Percentiles rank a stretch among this genome's conserved stretches.
Evolutionary conservation across 768 basidiomycete species (phyloP).

Genomic region (Tulasnella sp.): DNA sequence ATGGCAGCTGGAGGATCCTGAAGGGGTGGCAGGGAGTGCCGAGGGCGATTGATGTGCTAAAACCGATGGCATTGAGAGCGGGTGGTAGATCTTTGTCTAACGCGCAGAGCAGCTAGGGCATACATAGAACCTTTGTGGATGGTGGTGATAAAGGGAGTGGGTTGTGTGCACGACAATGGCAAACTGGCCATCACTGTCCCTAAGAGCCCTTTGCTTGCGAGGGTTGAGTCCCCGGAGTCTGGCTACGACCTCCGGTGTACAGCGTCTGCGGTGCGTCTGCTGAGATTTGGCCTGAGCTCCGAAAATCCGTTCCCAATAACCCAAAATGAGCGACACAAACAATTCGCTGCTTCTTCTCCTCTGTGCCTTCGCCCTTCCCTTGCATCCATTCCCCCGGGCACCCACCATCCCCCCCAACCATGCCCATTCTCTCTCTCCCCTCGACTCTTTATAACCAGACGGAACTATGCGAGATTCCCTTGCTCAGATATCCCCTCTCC

Average conservation of each 20-base stretch:
- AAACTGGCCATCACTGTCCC: neutral
- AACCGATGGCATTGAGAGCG: neutral
- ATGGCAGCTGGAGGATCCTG: neutral
- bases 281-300: neutral
- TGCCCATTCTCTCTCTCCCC: neutral
- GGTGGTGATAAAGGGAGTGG: neutral
- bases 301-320: neutral
- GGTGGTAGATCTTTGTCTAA: neutral
- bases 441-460: neutral
- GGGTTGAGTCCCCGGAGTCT: neutral
- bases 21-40: conserved; percentile 1
- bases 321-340: conserved; percentile 11
- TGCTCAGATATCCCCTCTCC: neutral
- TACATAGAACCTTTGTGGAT: neutral
- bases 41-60: neutral
- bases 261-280: neutral
- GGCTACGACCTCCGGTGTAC: neutral
- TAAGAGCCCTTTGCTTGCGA: neutral
- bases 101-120: neutral
- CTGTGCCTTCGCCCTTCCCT: conserved; percentile 1
- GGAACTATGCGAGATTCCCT: neutral
- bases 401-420: neutral
- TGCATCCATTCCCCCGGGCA: neutral
- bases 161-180: neutral
- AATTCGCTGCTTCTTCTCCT: neutral